Conservation (phyloP, 2,329 filamentous ascomycete genomes). For the Aspergillus arachidicola region DNA sequence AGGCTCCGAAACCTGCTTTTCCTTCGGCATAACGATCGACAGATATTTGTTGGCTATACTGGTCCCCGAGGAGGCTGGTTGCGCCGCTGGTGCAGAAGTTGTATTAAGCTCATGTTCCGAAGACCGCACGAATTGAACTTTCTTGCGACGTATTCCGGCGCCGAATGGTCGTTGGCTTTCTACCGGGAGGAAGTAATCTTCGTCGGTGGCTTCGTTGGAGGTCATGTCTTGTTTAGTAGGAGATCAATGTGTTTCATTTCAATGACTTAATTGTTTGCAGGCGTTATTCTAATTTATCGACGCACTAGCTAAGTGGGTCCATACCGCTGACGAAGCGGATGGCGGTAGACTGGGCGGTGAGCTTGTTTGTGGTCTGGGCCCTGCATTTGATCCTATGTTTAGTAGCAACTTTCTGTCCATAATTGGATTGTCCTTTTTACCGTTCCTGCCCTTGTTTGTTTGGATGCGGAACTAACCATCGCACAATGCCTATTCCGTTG, state of each 20-base stretch:
- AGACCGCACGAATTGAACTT: constrained; percentile 62
- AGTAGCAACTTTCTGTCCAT: background rate
- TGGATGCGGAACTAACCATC: background rate
- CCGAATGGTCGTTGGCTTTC: constrained; percentile 63
- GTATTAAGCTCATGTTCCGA: constrained; percentile 38
- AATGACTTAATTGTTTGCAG: background rate
- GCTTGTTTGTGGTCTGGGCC: background rate
- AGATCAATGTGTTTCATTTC: background rate
- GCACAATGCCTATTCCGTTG: constrained; percentile 63
- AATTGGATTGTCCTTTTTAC: background rate
- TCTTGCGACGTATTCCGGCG: constrained; percentile 64
- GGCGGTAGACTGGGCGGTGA: background rate
- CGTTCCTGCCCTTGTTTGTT: background rate
- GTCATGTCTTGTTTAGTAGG: constrained; percentile 19
- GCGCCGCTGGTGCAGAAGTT: constrained; percentile 28
- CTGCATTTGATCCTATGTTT: background rate
- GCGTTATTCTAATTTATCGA: background rate
- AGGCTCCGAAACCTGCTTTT: background rate
- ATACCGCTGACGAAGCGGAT: background rate
- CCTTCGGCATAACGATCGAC: constrained; percentile 47
- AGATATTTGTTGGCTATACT: constrained; percentile 48
- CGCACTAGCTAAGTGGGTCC: background rate
- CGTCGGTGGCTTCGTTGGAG: constrained; percentile 47
- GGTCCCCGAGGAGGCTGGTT: constrained; percentile 15
- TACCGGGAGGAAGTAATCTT: constrained; percentile 61